phyloP scores from a whole-genome alignment of 805 yeast species.

The Saccharomycopsis oosterbeekiorum region DNA sequence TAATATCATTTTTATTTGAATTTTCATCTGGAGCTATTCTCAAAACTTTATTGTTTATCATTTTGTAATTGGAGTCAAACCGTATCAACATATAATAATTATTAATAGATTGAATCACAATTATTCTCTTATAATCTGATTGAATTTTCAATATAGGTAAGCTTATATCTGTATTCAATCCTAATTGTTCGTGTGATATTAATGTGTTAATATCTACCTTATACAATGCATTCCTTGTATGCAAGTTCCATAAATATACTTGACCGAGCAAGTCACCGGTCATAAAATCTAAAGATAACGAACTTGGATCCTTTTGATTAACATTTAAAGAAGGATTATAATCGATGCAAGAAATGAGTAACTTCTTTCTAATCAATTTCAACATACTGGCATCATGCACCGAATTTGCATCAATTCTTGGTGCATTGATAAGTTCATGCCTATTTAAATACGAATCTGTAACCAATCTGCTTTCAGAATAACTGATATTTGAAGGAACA shows the following conservation, averaged over 20 bases:
- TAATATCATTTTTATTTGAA: not conserved
- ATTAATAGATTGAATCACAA: slow-evolving; percentile 12
- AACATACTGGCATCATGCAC: not conserved
- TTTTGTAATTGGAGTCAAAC: not conserved
- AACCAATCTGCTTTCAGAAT: not conserved
- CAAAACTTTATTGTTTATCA: not conserved
- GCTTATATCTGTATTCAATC: not conserved
- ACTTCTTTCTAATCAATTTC: not conserved
- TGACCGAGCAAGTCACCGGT: slow-evolving; percentile 16
- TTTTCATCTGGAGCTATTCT: not conserved
- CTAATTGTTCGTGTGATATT: not conserved
- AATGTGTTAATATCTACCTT: slow-evolving; percentile 3
- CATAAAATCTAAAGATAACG: slow-evolving; percentile 8
- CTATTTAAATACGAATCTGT: not conserved
- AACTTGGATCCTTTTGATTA: not conserved
- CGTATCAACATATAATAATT: slow-evolving; percentile 2
- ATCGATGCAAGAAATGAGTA: slow-evolving; percentile 5
- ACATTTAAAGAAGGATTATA: slow-evolving; percentile 1
- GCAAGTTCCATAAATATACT: slow-evolving; percentile 10
- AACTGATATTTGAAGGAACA: not conserved
- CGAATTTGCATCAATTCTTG: not conserved
- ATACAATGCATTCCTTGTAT: not conserved
- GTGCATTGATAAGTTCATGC: not conserved
- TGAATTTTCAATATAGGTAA: slow-evolving; percentile 12
- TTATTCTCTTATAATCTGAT: slow-evolving; percentile 5